Percentiles rank a stretch among this genome's conserved stretches.
Conservation (phyloP, 768 basidiomycete species). For the Kwoniella heveanensis region DNA sequence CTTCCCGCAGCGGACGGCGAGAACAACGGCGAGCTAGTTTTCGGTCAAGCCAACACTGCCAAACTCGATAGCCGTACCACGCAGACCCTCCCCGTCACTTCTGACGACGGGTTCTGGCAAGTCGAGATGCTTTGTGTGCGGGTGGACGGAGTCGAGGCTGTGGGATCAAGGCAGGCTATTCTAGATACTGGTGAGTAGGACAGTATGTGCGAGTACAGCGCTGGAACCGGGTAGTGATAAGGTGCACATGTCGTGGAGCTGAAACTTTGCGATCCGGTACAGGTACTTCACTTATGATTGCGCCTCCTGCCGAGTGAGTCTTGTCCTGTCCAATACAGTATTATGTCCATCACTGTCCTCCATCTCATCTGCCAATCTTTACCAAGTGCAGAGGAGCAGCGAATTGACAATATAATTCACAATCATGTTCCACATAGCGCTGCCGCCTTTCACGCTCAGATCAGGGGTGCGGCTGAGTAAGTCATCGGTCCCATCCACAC, state of each 20-base stretch:
- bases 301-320: conserved; percentile 33
- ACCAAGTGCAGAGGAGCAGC: too few species aligned
- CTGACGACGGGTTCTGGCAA: conserved; percentile 69
- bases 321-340: too few species aligned
- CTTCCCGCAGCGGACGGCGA: conserved; percentile 26
- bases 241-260: too few species aligned
- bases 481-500: too few species aligned
- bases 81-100: conserved; percentile 25
- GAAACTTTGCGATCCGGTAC: background rate
- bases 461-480: conserved; percentile 62
- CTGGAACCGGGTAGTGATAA: too few species aligned
- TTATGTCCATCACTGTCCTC: background rate
- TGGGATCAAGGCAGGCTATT: conserved; percentile 69
- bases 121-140: conserved; percentile 64
- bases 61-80: conserved; percentile 68
- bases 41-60: conserved; percentile 71
- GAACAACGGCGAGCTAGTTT: conserved; percentile 69
- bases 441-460: conserved; percentile 63
- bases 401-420: too few species aligned
- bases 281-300: conserved; percentile 53
- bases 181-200: conserved; percentile 67
- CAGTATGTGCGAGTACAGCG: too few species aligned
- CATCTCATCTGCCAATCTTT: background rate
- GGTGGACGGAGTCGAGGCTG: conserved; percentile 61
- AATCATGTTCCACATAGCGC: conserved; percentile 12